Percentiles rank a stretch among this genome's conserved stretches.
These are phyloP conservation scores for Cronartium quercuum DNA, from an alignment of 1,284 basidiomycete genomes.

Conservation along the genomic window DNA sequence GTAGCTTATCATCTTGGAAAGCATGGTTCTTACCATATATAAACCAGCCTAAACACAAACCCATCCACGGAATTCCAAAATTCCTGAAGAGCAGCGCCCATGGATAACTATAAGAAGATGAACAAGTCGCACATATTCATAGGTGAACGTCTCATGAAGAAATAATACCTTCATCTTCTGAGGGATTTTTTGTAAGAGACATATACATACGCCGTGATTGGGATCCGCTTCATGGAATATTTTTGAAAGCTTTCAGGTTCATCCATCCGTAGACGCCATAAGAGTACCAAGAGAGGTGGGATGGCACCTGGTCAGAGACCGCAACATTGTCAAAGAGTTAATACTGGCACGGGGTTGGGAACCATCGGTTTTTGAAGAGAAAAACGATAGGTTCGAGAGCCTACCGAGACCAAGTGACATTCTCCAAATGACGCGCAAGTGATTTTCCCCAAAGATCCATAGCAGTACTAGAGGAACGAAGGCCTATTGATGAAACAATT, in stretches of 20 bases:
- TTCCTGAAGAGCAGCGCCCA: constrained; percentile 36
- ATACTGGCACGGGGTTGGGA: constrained; percentile 58
- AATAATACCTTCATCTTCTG: not conserved
- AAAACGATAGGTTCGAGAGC: not conserved
- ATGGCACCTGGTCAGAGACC: constrained; percentile 52
- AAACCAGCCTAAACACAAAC: constrained; percentile 34
- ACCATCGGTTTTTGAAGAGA: constrained; percentile 61
- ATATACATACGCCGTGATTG: constrained; percentile 40
- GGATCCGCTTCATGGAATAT: constrained; percentile 44
- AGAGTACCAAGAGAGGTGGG: constrained; percentile 47
- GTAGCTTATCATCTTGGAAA: not conserved
- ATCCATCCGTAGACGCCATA: constrained; percentile 47
- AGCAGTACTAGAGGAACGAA: constrained; percentile 42
- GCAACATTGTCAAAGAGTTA: constrained; percentile 58
- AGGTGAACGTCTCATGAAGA: not conserved
- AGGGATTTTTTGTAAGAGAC: not conserved
- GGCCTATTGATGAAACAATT: not conserved
- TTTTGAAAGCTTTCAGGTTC: constrained; percentile 46
- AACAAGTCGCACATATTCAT: not conserved
- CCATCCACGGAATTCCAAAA: constrained; percentile 29
- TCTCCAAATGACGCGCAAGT: constrained; percentile 80
- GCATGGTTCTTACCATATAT: constrained; percentile 22
- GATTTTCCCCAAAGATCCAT: constrained; percentile 61
- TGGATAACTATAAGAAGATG: constrained; percentile 19
- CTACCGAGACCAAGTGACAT: constrained; percentile 79